Evolutionary conservation across 371 early-diverging fungal genomes (phyloP), one percentile per base, ranked within the genome.

Genomic region (Rhizopus sp.): DNA sequence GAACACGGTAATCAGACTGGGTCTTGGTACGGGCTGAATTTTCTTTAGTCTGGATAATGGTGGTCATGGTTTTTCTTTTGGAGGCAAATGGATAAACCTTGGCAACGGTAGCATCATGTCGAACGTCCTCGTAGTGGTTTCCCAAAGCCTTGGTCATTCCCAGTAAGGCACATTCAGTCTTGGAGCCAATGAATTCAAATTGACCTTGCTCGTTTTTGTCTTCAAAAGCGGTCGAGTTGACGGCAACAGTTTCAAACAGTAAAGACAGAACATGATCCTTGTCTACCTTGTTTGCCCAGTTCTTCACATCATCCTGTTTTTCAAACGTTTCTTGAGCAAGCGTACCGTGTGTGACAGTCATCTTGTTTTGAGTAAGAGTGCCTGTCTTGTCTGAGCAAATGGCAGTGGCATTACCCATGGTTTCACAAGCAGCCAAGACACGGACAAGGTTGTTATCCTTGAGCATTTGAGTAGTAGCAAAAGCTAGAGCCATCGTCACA

Each of bases 321-420:
- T 62, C 52, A 46, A 90, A 80, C 16, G 68, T 54, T 57, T 72
- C 60, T 38, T 78, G 63, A 31, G 80, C 81, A 10, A 88, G 53
- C 7, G 72, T 65, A 33, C 89, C 91, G 56, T 87, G 81, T 9
- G 93, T 94, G 4, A 96, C 93, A 1, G 94, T 93, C 97, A 98
- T 97, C 54, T 81, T 83, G 84, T 98, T 98, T 72, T 92, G 89
- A 0, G 97, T 97, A 55, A 97, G 77, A 3, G 97, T 97, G 35
- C 97, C 99, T 3, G 97, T 97, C 80, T 97, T 97, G 79, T 98
- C 98, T 0, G 94, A 90, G 78, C 98, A 97, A 38, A 98, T 92
- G 10, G 94, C 92, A 16, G 97, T 98, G 35, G 96, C 95, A 57
- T 91, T 91, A 45, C 97, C 97, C 97, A 97, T 97, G 44, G 96